A percentile compares a stretch with the other conserved stretches of the same genome.
These are phyloP conservation scores for Solanum megistacrolobum DNA, from an alignment of 257 asterid species.

Conservation along the genomic window DNA sequence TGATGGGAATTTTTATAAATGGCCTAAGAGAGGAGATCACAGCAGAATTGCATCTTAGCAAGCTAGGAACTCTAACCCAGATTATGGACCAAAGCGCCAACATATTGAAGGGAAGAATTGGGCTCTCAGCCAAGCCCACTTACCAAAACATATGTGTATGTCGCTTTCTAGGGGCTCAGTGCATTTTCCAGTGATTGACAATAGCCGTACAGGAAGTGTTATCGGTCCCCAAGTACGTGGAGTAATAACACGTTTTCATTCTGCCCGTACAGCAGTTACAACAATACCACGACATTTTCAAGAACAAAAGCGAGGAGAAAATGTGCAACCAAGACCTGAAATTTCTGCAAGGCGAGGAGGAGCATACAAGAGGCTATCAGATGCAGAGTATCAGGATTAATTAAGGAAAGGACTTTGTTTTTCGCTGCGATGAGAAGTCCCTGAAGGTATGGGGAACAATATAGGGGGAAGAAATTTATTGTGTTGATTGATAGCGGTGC, in stretches of 20 bases:
- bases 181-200: not conserved
- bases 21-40: not conserved
- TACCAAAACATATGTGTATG: not conserved
- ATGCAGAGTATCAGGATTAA: not conserved
- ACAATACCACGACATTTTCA: not conserved
- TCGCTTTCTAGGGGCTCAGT: not conserved
- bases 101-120: not conserved
- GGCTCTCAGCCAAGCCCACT: not conserved
- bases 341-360: not conserved
- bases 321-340: not conserved
- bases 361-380: not conserved
- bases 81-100: not conserved
- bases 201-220: not conserved
- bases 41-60: not conserved
- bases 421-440: not conserved
- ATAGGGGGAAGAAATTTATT: not conserved
- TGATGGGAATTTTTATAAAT: not conserved
- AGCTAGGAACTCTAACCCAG: not conserved
- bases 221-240: not conserved
- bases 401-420: not conserved
- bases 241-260: not conserved
- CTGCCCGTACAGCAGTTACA: not conserved
- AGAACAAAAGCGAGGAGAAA: not conserved
- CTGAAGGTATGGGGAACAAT: not conserved
- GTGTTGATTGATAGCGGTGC: not conserved